Evolutionary conservation across 495 filamentous ascomycete genomes (phyloP), one percentile per base, ranked within the genome.

Genomic region (Podospora comata): DNA sequence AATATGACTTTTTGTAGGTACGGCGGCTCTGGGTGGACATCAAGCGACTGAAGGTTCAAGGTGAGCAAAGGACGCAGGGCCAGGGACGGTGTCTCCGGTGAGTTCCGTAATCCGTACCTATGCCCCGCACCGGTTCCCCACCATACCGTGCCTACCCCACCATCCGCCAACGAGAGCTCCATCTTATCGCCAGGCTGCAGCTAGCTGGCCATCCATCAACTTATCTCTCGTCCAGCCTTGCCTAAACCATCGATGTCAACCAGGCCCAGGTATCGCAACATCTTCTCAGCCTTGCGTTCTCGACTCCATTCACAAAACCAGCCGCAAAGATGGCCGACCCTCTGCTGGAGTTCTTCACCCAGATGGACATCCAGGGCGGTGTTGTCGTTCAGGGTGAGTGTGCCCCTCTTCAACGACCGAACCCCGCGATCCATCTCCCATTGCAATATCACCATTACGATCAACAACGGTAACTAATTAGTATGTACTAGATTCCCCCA

Each of bases 401-500:
- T 5, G 16, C 55, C 16, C 55, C 19, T 53, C 16, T 4, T 30
- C 57, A n/a, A 20, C 66, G 57, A 32, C 39, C 4, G 13, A 16
- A 39, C 9, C 57, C 13, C 53, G 15, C 1, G 32, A 64, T 55
- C 63, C 60, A 48, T 48, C 48, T 59, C 65, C 64, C 5, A 67
- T 66, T 26, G 11, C 28, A 62, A 30, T n/a, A 15, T 4, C 13
- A 19, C 54, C 54, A 5, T 62, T 70, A 57, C 64, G 26, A 39
- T 68, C 28, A 48, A 48, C 23, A 11, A 48, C 39, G 15, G 39
- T 11, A 11, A 48, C 39, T 48, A 48, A 48, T 11, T 62, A 1
- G 23, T 59, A 48, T 32, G 59, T 57, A 26, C 28, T n/a, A 94
- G 93, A 93, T 60, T 75, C 87, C 13, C 95, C 95, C 0, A 97